A percentile compares a stretch with the other conserved stretches of the same genome.
phyloP scores from a whole-genome alignment of 306 rosid species.

The Citrullus colocynthis region DNA sequence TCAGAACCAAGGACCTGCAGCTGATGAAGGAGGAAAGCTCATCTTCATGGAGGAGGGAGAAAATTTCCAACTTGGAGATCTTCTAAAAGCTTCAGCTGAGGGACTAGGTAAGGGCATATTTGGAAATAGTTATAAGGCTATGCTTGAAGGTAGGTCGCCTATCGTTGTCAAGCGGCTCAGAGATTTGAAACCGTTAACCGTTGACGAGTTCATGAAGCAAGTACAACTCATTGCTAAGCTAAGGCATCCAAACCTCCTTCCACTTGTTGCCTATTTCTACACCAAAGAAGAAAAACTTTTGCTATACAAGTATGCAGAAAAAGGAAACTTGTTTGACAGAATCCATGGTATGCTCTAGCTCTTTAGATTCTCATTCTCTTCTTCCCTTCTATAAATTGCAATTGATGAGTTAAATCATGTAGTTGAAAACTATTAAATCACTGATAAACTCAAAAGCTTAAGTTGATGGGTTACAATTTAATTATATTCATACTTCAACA shows the following conservation, averaged over 20 bases:
- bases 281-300: slow-evolving; percentile 55
- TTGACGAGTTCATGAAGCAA: slow-evolving; percentile 36
- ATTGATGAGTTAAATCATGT: background rate
- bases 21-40: slow-evolving; percentile 44
- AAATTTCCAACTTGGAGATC: slow-evolving; percentile 45
- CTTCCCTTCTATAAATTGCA: background rate
- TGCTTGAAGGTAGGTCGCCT: slow-evolving; percentile 29
- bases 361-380: background rate
- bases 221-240: slow-evolving; percentile 31
- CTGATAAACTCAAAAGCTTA: background rate
- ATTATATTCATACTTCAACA: no score
- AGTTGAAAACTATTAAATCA: background rate
- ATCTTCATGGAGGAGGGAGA: slow-evolving; percentile 24
- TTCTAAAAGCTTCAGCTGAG: slow-evolving; percentile 78
- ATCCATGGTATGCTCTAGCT: slow-evolving; percentile 40
- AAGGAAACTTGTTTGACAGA: slow-evolving; percentile 49
- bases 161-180: slow-evolving; percentile 66
- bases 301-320: slow-evolving; percentile 37
- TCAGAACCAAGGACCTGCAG: background rate
- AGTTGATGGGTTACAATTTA: no score
- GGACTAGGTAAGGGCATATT: slow-evolving; percentile 56
- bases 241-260: slow-evolving; percentile 49
- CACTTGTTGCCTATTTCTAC: slow-evolving; percentile 52
- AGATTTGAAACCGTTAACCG: slow-evolving; percentile 50
- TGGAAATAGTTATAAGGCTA: slow-evolving; percentile 68